Evolutionary conservation across 805 yeast genomes (phyloP), one percentile per base, ranked within the genome.

Genomic region (Candida manassasensis): DNA sequence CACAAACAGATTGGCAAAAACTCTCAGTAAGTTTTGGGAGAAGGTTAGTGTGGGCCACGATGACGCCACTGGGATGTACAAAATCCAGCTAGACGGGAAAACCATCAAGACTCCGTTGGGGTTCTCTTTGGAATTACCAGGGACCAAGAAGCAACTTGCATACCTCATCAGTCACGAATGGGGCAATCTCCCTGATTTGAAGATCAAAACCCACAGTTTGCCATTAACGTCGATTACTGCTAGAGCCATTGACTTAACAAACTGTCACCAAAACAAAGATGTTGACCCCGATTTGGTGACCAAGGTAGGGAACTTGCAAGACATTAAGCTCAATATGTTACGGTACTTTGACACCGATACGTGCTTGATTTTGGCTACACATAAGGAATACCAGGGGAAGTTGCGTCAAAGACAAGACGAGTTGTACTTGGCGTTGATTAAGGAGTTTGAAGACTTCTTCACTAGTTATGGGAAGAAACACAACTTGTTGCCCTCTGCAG

Each of bases 321-420:
- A 73, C 28, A 74, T 86, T 14, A 72, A 76, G 41, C 58, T 69
- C 28, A 74, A 73, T 43, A 61, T 93, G 42, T 63, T 90, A 50
- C 77, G 89, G 37, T 93, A 89, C 53, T 67, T 94, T 39, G 98
- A 93, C 56, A 93, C 98, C 0, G 99, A 93, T 58, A 88, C 97
- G 2, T 66, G 95, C 43, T 69, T 93, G 35, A 87, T 90, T 6
- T 83, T 89, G 51, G 80, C 96, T 1, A 95, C 96, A 9, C 45
- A 48, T 8, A 69, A 66, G 27, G 97, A 90, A 55, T 87, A 84
- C 53, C 89, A 84, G 45, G 97, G 97, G 7, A 68, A 65, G 27
- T 68, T 93, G 42, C 73, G 98, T 52, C 56, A 64, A 25, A 86
- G 76, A n/a, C 98, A 93, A 59, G 81, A 86, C 44, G 76, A 78